Percentiles rank a stretch among this genome's conserved stretches.
Conservation (phyloP, 83 land plant species). For the Larix sibirica region DNA sequence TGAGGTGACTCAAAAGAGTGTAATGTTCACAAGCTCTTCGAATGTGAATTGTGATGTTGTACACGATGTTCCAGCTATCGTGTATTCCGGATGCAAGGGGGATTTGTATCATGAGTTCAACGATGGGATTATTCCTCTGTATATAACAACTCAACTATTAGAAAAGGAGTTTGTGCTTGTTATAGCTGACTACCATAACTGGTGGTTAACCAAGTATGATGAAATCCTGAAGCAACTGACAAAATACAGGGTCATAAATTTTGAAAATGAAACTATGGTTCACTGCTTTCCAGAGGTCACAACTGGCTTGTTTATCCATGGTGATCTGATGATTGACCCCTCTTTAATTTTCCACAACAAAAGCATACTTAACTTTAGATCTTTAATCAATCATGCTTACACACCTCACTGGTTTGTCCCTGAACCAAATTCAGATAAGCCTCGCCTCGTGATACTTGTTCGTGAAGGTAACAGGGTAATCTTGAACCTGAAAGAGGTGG, state of each 20-base stretch:
- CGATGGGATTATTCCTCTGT: slow-evolving; percentile 70
- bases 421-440: slow-evolving; percentile 15
- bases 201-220: too few relatives aligned
- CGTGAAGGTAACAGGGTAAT: slow-evolving; percentile 62
- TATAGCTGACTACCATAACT: slow-evolving; percentile 23
- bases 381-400: slow-evolving; percentile 25
- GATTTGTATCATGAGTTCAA: slow-evolving; percentile 77
- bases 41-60: slow-evolving; percentile 42
- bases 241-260: slow-evolving; percentile 18
- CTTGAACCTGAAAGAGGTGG: slow-evolving; percentile 56
- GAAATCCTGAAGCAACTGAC: too few relatives aligned
- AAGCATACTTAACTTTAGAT: slow-evolving; percentile 26
- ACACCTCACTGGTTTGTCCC: not conserved
- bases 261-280: slow-evolving; percentile 22
- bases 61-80: slow-evolving; percentile 64
- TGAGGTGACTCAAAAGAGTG: slow-evolving; percentile 39
- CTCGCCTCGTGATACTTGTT: slow-evolving; percentile 54
- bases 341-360: slow-evolving; percentile 10
- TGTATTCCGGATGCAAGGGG: slow-evolving; percentile 87
- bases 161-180: slow-evolving; percentile 20
- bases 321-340: slow-evolving; percentile 25
- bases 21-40: not conserved
- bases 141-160: too few relatives aligned
- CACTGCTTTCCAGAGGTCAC: slow-evolving; percentile 35
- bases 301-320: slow-evolving; percentile 25